A percentile compares a stretch with the other conserved stretches of the same genome.
Conservation (phyloP, 805 yeast species). For the Helenozyma rhizophorensis region DNA sequence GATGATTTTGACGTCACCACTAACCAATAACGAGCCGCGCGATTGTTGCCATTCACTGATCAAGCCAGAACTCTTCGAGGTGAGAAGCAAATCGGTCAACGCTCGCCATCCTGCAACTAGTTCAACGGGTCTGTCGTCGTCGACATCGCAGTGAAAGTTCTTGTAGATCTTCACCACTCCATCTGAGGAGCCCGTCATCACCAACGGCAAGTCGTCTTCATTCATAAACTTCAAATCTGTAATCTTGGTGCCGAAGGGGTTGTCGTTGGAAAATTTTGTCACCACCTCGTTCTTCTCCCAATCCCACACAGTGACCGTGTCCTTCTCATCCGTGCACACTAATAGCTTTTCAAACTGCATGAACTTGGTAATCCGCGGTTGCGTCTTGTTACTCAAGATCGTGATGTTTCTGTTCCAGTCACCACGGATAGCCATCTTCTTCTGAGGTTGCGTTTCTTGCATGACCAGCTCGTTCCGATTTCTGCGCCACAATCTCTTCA, state of each 20-base stretch:
- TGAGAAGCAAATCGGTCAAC: conserved; percentile 73
- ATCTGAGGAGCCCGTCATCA: conserved; percentile 87
- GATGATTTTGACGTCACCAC: conserved; percentile 92
- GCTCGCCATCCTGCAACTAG: conserved; percentile 91
- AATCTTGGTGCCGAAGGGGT: conserved; percentile 82
- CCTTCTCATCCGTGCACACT: conserved; percentile 78
- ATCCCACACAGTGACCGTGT: conserved; percentile 80
- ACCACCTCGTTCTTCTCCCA: conserved; percentile 64
- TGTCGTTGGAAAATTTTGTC: conserved; percentile 73
- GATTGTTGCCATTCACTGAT: conserved; percentile 97
- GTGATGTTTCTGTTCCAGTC: conserved; percentile 71
- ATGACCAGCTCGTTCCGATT: conserved; percentile 84
- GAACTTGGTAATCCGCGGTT: conserved; percentile 73
- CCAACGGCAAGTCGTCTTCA: conserved; percentile 85
- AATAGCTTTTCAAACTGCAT: conserved; percentile 88
- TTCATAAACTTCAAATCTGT: conserved; percentile 83
- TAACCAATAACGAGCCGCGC: conserved; percentile 82
- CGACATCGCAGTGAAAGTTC: conserved; percentile 47
- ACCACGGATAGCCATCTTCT: conserved; percentile 75
- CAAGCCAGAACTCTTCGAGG: conserved; percentile 78
- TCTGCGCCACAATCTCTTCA: conserved; percentile 81
- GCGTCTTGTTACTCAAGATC: conserved; percentile 66
- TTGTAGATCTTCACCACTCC: conserved; percentile 89
- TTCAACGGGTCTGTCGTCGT: conserved; percentile 40
- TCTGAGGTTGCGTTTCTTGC: conserved; percentile 86